Conservation (phyloP, 768 basidiomycete genomes). For the Hebeloma cylindrosporum region DNA sequence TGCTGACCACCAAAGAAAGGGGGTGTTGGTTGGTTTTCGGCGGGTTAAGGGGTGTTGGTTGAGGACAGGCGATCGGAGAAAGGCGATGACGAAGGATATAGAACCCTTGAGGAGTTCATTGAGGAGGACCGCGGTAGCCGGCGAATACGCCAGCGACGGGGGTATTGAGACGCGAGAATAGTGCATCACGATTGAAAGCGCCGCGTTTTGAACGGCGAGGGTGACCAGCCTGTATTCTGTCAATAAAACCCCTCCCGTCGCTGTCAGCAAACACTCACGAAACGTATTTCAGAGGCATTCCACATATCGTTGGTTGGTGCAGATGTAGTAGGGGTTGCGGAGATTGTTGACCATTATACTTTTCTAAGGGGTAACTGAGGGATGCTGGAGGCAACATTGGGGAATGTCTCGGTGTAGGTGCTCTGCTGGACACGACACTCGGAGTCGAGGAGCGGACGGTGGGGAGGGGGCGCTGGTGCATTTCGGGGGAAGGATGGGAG, state of each 20-base stretch:
- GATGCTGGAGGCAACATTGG: constrained; percentile 53
- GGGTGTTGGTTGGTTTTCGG: constrained; percentile 39
- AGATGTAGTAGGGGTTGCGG: constrained; percentile 32
- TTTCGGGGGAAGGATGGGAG: constrained; percentile 33
- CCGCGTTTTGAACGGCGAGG: constrained; percentile 92
- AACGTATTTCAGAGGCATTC: constrained; percentile 77
- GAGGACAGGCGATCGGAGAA: constrained; percentile 46
- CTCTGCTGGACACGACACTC: constrained; percentile 34
- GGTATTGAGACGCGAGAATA: constrained; percentile 92
- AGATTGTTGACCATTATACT: constrained; percentile 22
- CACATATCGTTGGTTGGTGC: constrained; percentile 55
- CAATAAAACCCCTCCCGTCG: background rate
- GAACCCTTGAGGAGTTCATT: constrained; percentile 93
- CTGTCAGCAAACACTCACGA: constrained; percentile 50
- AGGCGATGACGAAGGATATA: constrained; percentile 90
- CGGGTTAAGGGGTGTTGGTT: constrained; percentile 34
- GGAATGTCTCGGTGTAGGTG: constrained; percentile 42
- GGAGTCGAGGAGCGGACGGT: constrained; percentile 49
- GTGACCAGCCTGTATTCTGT: constrained; percentile 61
- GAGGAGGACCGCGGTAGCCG: constrained; percentile 90
- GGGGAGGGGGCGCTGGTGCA: constrained; percentile 64
- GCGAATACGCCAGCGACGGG: constrained; percentile 79
- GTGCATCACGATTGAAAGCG: constrained; percentile 97
- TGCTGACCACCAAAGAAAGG: constrained; percentile 46
- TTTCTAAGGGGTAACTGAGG: constrained; percentile 42